These are phyloP conservation scores for Globisporangium cylindrosporum DNA, from an alignment of 352 stramenopile genomes.

Conservation along the genomic window DNA sequence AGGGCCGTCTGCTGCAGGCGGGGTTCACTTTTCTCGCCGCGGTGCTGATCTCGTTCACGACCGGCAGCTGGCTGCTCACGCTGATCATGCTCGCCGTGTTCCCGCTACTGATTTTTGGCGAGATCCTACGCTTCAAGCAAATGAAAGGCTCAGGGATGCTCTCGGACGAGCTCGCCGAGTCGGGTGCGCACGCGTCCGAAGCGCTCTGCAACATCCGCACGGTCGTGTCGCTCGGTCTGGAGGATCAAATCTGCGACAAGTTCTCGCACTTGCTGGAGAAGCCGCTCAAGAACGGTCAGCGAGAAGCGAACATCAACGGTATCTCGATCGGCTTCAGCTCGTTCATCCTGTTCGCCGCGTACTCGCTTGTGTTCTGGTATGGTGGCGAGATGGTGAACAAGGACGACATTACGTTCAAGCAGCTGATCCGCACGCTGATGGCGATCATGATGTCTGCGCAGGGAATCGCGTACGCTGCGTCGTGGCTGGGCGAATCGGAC, in stretches of 20 bases:
- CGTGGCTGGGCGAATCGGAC: slow-evolving; percentile 26
- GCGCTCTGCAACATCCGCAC: slow-evolving; percentile 43
- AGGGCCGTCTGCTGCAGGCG: slow-evolving; percentile 45
- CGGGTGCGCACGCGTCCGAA: slow-evolving; percentile 40
- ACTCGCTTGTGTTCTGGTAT: slow-evolving; percentile 61
- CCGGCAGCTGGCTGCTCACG: slow-evolving; percentile 21
- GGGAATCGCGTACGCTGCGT: slow-evolving; percentile 26
- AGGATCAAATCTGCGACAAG: slow-evolving; percentile 26
- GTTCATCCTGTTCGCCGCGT: slow-evolving; percentile 34
- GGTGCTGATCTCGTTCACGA: slow-evolving; percentile 17
- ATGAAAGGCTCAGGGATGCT: slow-evolving; percentile 23
- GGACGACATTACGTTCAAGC: slow-evolving; percentile 35
- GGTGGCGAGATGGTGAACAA: slow-evolving; percentile 38
- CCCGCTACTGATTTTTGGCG: slow-evolving; percentile 23
- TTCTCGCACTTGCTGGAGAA: slow-evolving; percentile 28
- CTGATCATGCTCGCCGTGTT: slow-evolving; percentile 20
- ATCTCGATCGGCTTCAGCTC: slow-evolving; percentile 65
- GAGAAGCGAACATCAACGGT: slow-evolving; percentile 31
- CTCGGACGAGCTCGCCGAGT: slow-evolving; percentile 28
- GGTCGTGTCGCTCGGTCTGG: slow-evolving; percentile 36
- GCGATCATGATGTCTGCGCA: slow-evolving; percentile 49
- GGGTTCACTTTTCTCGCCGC: slow-evolving; percentile 32
- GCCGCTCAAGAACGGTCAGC: slow-evolving; percentile 18
- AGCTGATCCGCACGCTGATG: slow-evolving; percentile 50
- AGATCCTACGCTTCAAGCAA: slow-evolving; percentile 26